A percentile compares a stretch with the other conserved stretches of the same genome.
Conservation (phyloP, 1,284 basidiomycete genomes). For the Crucibulum cyathiforme region DNA sequence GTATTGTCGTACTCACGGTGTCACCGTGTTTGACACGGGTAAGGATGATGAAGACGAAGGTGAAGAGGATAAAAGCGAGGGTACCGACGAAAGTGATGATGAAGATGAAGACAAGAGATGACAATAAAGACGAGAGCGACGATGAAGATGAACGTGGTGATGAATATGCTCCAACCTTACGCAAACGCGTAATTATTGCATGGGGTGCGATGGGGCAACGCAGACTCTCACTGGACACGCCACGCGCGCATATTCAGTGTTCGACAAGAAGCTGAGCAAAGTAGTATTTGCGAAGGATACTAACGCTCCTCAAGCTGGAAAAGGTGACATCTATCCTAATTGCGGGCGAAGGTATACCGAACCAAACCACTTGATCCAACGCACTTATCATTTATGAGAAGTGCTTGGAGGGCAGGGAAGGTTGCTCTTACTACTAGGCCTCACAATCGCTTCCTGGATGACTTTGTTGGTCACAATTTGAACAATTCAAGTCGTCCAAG, state of each 20-base stretch:
- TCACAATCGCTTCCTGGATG: slow-evolving; percentile 17
- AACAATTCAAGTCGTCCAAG: slow-evolving; percentile 5
- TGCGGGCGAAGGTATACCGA: slow-evolving; percentile 17
- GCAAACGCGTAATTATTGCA: slow-evolving; percentile 8
- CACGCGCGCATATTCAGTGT: slow-evolving; percentile 27
- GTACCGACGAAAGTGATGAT: too few relatives aligned
- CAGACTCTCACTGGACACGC: slow-evolving; percentile 18
- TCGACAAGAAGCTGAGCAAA: slow-evolving; percentile 10
- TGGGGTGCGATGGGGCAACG: slow-evolving; percentile 18
- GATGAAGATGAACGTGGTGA: too few relatives aligned
- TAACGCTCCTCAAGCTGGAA: slow-evolving; percentile 23
- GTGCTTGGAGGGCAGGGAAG: slow-evolving; percentile 8
- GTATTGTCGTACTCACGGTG: background rate
- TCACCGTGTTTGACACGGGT: background rate
- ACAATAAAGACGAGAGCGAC: too few relatives aligned
- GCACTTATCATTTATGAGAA: background rate
- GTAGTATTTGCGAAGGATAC: slow-evolving; percentile 27
- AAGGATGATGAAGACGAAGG: background rate
- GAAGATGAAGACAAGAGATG: too few relatives aligned
- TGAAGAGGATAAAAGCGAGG: too few relatives aligned
- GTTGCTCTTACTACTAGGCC: slow-evolving; percentile 3
- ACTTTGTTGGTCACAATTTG: slow-evolving; percentile 7
- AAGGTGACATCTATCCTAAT: slow-evolving; percentile 22
- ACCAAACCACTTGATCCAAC: slow-evolving; percentile 12
- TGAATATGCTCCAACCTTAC: too few relatives aligned